These are phyloP conservation scores for Aspergillus incahuasiensis DNA, from an alignment of 495 filamentous ascomycete species.

Conservation along the genomic window DNA sequence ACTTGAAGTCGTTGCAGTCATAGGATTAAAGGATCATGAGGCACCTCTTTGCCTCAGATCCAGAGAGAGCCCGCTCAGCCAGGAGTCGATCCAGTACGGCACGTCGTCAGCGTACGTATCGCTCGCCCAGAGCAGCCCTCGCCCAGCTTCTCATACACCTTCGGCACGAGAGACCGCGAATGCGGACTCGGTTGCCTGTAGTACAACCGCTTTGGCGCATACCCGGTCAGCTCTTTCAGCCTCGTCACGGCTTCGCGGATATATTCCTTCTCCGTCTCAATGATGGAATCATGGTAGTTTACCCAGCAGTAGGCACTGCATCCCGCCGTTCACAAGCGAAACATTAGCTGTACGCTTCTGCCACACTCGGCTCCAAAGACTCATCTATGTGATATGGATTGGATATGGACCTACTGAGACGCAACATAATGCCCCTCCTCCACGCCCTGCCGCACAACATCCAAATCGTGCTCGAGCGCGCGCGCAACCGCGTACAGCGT, in stretches of 20 bases:
- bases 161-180: background rate
- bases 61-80: background rate
- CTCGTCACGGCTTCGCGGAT: background rate
- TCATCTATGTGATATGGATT: too few relatives aligned
- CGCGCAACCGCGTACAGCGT: slow-evolving; percentile 5
- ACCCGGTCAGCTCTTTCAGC: background rate
- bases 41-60: background rate
- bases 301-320: slow-evolving; percentile 10
- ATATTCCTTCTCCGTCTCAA: slow-evolving; percentile 7
- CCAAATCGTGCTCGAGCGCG: slow-evolving; percentile 1
- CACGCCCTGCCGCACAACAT: background rate
- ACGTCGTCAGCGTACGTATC: slow-evolving; percentile 11
- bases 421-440: slow-evolving; percentile 6
- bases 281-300: slow-evolving; percentile 3
- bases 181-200: slow-evolving; percentile 1
- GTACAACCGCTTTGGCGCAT: slow-evolving; percentile 7
- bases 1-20: slow-evolving; percentile 10
- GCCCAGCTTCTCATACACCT: slow-evolving; percentile 5
- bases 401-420: too few relatives aligned
- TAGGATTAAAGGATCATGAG: slow-evolving; percentile 7
- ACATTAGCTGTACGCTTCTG: too few relatives aligned
- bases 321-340: too few relatives aligned
- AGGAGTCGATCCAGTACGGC: slow-evolving; percentile 6
- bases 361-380: too few relatives aligned
- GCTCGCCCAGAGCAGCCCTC: background rate